Evolutionary conservation across 495 filamentous ascomycete species (phyloP).

Genomic region (Penicillium crystallinum): DNA sequence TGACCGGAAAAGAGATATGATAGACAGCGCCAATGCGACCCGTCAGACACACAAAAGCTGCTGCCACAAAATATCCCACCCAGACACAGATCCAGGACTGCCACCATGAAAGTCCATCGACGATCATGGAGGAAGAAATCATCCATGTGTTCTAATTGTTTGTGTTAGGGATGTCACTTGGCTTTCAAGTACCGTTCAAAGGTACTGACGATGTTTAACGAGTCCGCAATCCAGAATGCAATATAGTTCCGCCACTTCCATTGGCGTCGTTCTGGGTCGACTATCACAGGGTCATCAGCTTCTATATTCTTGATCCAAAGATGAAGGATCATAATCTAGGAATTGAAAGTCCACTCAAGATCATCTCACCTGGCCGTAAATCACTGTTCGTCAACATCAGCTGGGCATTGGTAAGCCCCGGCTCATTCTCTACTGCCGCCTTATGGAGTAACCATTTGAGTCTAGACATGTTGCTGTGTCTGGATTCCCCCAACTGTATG

Average conservation of each 20-base stretch:
- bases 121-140: constrained; percentile 82
- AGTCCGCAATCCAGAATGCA: constrained; percentile 89
- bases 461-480: constrained; percentile 25
- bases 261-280: constrained; percentile 76
- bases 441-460: constrained; percentile 41
- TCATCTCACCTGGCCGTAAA: constrained; percentile 67
- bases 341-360: no score
- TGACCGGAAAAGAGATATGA: constrained; percentile 83
- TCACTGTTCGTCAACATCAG: constrained; percentile 90
- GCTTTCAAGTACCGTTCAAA: not conserved
- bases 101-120: constrained; percentile 84
- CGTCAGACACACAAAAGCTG: constrained; percentile 66
- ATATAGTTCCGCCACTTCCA: constrained; percentile 90
- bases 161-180: constrained; percentile 9
- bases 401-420: constrained; percentile 75
- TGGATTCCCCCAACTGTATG: not conserved
- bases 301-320: no score
- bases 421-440: constrained; percentile 67
- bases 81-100: constrained; percentile 88
- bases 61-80: constrained; percentile 77
- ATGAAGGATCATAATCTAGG: no score
- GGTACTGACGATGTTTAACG: constrained; percentile 74
- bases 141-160: constrained; percentile 85
- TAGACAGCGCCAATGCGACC: constrained; percentile 88
- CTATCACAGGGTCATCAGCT: constrained; percentile 32